Evolutionary conservation across 192 early-diverging fungal genomes (phyloP).

Genomic region (Mortierella hygrophila): DNA sequence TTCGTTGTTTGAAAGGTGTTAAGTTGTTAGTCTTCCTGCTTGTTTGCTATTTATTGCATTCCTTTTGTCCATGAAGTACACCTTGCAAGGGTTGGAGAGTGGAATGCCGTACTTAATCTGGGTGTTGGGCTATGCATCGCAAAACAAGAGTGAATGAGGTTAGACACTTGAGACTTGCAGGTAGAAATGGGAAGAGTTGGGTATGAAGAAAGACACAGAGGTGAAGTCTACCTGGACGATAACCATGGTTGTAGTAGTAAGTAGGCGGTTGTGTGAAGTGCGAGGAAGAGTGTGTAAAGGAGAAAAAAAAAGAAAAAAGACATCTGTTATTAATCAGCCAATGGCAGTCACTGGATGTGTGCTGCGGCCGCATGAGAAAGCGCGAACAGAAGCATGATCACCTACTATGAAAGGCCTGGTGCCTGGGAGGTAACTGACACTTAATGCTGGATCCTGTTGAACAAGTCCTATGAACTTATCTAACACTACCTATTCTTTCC

Average conservation of each 20-base stretch:
- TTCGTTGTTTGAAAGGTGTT: neutral
- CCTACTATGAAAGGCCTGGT: neutral
- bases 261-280: neutral
- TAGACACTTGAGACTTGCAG: neutral
- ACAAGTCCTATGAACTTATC: neutral
- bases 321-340: slow-evolving; percentile 8
- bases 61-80: neutral
- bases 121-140: slow-evolving; percentile 52
- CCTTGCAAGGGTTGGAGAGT: neutral
- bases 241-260: slow-evolving; percentile 22
- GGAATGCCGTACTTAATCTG: slow-evolving; percentile 58
- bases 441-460: neutral
- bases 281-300: neutral
- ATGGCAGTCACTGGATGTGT: neutral
- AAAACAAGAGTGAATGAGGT: slow-evolving; percentile 3
- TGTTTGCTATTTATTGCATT: neutral
- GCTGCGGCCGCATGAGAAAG: neutral
- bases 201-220: neutral
- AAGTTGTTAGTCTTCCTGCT: neutral
- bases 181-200: neutral
- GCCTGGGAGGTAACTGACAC: neutral
- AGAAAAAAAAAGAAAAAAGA: slow-evolving; percentile 18
- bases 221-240: slow-evolving; percentile 29
- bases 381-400: neutral
- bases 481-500: neutral